Base-by-base conservation (phyloP, 2,329 filamentous ascomycete genomes). In the Beauveria sp. region DNA sequence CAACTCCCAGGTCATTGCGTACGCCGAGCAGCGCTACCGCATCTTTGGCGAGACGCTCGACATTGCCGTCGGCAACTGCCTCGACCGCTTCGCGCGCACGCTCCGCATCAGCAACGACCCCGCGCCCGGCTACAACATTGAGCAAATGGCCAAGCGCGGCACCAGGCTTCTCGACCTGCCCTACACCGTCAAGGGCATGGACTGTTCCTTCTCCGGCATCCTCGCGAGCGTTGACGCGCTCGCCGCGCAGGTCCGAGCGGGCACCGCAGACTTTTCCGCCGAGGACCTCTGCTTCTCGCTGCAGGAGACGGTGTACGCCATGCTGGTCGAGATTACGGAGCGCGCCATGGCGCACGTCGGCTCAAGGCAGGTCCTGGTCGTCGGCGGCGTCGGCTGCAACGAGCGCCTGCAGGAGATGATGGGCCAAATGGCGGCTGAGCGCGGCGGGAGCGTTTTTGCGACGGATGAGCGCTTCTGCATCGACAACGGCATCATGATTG, bases 401-500 rank as follows among this genome's bases (percentile, higher is more conserved):
- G 88, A 96, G 77, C 84, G 94, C 4, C 73, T 99, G 66, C 94
- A 99, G 78, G 86, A 96, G 69, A 99, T 99, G 94, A 99, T 99
- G 94, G 92, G 91, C 18, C 80, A 89, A 52, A 99, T 99, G 94
- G 93, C 92, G 18, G 80, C 80, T 50, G 92, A 96, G 73, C 80
- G 94, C 43, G 91, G 92, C 58, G 94, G 94, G 4, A 92, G 86
- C 69, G 91, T 97, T 3, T 97, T 90, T 76, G 92, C 94, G 26
- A 97, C 93, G 0, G 94, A 99, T 72, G 94, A 99, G 79, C 82
- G 94, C 51, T 99, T 96, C 73, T 99, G 94, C 73, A 99, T 99
- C 68, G 94, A 99, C 75, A 99, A 99, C 69, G 94, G 94, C 54
- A 97, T 99, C 71, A 99, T 99, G 94, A 99, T 99, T 77, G 94